phyloP scores from a whole-genome alignment of 805 yeast species.

The Lachancea lanzarotensis region DNA sequence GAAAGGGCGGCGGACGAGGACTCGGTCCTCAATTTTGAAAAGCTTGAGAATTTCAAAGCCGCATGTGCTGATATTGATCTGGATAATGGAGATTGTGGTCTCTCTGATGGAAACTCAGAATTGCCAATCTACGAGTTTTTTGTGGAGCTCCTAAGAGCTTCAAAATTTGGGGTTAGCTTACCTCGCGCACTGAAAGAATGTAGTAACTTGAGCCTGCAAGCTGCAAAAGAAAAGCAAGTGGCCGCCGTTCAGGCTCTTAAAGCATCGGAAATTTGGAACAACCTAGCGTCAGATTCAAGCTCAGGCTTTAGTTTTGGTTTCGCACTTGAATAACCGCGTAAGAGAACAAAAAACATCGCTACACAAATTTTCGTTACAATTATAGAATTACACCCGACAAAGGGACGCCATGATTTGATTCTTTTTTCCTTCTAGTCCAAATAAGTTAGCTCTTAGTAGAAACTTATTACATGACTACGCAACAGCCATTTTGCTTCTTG shows the following conservation, averaged over 20 bases:
- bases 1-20: background rate
- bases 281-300: slow-evolving; percentile 26
- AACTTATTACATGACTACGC: slow-evolving; percentile 11
- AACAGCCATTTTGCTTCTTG: slow-evolving; percentile 7
- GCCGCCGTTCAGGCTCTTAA: slow-evolving; percentile 21
- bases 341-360: background rate
- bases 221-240: slow-evolving; percentile 18
- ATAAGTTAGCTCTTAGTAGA: too few species aligned
- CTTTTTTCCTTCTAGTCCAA: too few species aligned
- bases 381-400: background rate
- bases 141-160: slow-evolving; percentile 39
- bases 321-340: slow-evolving; percentile 14
- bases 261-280: slow-evolving; percentile 50
- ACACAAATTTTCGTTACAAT: background rate
- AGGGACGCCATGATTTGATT: background rate
- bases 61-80: slow-evolving; percentile 24
- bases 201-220: slow-evolving; percentile 31
- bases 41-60: slow-evolving; percentile 27
- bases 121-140: slow-evolving; percentile 63
- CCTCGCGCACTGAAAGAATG: slow-evolving; percentile 33
- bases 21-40: slow-evolving; percentile 25
- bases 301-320: slow-evolving; percentile 34
- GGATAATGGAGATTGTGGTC: slow-evolving; percentile 61
- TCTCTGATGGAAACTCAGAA: slow-evolving; percentile 29
- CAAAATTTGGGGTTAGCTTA: slow-evolving; percentile 35